Evolutionary conservation across 805 yeast species (phyloP), one percentile per base, ranked within the genome.

Genomic region (Scheffersomyces coipomensis): DNA sequence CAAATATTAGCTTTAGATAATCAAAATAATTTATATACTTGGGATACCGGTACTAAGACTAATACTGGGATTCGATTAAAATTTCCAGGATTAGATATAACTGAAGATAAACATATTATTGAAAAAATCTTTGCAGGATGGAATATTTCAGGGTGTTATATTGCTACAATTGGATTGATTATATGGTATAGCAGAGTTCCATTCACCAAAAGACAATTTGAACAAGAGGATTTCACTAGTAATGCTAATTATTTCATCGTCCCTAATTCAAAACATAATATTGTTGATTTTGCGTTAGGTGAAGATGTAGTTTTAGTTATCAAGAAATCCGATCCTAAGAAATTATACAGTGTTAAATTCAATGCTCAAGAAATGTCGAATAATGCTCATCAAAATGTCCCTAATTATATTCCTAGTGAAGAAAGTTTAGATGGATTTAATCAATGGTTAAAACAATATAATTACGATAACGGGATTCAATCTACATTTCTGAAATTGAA

Each of bases 1-100:
- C 88, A 83, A 55, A 72, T 83, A 38, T 58, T 83, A 11, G 89
- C 82, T 0, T 55, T 83, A 33, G 85, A 81, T 45, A 60, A 67
- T 10, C 34, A 58, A 1, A 71, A 75, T 18, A 51, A 62, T 4
- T 43, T 85, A 1, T 82, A 79, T 72, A 68, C 79, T 1, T 84
- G 90, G 90, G 89, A 83, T 54, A 56, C 67, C 1, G 71, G 72
- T 2, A 52, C 49, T 25, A 24, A 29, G 1, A 39, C 44, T 7
- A 44, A 47, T 36, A 25, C 32, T 12, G 88, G 84, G 0, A 68
- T 78, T 4, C 51, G 49, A 35, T 44, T 82, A 23, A 51, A 38
- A 3, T 76, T 81, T 42, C 58, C 62, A 0, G 60, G 60, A 7
- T 29, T 58, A 7, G 42, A 37, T 7, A 18, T 29, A 13, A 22